phyloP scores from a whole-genome alignment of 2,329 filamentous ascomycete species.

The Pleomassaria siparia region DNA sequence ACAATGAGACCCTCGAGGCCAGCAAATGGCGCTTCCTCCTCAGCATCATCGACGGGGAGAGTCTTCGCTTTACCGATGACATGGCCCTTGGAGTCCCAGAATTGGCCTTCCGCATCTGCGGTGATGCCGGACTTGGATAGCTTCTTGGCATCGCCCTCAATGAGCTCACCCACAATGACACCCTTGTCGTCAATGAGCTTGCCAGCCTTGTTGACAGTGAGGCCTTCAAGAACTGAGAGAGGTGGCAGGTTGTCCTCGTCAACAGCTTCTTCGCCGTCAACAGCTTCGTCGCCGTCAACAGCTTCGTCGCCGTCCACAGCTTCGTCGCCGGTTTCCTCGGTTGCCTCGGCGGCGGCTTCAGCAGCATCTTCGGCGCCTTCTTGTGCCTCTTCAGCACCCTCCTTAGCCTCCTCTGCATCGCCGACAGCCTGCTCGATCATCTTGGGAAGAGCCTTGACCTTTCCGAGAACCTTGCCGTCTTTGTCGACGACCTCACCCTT shows the following conservation, averaged over 20 bases:
- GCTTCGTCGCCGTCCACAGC: slow-evolving; percentile 18
- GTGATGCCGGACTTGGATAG: slow-evolving; percentile 52
- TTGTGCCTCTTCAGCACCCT: slow-evolving; percentile 36
- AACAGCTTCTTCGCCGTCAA: slow-evolving; percentile 36
- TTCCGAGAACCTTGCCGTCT: slow-evolving; percentile 64
- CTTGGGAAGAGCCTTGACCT: slow-evolving; percentile 57
- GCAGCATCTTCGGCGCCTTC: slow-evolving; percentile 34
- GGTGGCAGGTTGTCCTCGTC: slow-evolving; percentile 46
- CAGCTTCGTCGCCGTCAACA: slow-evolving; percentile 29
- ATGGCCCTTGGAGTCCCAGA: slow-evolving; percentile 57
- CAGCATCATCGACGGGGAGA: slow-evolving; percentile 48
- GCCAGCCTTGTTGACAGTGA: slow-evolving; percentile 53
- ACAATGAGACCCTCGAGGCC: slow-evolving; percentile 54
- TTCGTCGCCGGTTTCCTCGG: slow-evolving; percentile 27
- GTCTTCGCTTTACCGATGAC: slow-evolving; percentile 55
- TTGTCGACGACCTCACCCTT: slow-evolving; percentile 66
- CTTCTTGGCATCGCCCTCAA: slow-evolving; percentile 56
- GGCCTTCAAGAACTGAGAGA: slow-evolving; percentile 53
- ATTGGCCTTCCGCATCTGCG: slow-evolving; percentile 51
- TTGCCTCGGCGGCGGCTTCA: slow-evolving; percentile 20
- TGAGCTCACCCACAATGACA: slow-evolving; percentile 51
- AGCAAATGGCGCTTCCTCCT: slow-evolving; percentile 53
- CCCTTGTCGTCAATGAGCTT: slow-evolving; percentile 53
- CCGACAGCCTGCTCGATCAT: slow-evolving; percentile 37
- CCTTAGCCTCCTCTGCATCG: slow-evolving; percentile 35